Conservation (phyloP, 2,329 filamentous ascomycete species). For the Fusarium sarcochroum region DNA sequence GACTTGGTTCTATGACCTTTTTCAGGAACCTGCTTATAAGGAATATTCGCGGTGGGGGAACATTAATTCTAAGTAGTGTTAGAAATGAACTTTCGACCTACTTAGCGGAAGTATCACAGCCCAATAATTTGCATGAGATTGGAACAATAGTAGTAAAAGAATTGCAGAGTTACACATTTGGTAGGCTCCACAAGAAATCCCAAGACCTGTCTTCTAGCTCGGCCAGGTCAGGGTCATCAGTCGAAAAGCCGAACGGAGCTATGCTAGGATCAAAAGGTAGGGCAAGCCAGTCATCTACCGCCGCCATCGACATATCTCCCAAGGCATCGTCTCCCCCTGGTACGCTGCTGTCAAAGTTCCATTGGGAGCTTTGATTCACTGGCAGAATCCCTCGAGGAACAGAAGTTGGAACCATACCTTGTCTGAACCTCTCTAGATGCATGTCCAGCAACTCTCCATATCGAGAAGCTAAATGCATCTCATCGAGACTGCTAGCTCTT, state of each 20-base stretch:
- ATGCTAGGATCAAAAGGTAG: conserved; percentile 5
- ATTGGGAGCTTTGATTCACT: background rate
- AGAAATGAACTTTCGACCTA: no score
- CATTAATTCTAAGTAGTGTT: no score
- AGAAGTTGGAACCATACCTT: conserved; percentile 19
- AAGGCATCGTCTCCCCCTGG: fast-evolving
- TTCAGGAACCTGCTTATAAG: no score
- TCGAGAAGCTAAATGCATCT: conserved; percentile 36
- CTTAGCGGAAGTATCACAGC: no score
- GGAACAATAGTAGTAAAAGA: background rate
- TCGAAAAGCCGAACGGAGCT: background rate
- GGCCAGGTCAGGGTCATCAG: background rate
- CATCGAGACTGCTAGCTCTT: conserved; percentile 21
- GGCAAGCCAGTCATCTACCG: background rate
- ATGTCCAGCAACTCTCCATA: conserved; percentile 34
- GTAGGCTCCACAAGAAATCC: conserved; percentile 10
- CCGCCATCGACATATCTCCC: background rate
- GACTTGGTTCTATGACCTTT: no score
- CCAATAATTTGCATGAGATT: no score
- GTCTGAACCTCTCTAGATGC: conserved; percentile 18
- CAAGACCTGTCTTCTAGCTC: background rate
- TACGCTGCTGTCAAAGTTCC: background rate
- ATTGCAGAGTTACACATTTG: background rate
- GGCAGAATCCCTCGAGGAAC: conserved; percentile 16
- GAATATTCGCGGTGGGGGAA: no score